phyloP scores from a whole-genome alignment of 495 filamentous ascomycete genomes.

The Hypoxylon perforatum region DNA sequence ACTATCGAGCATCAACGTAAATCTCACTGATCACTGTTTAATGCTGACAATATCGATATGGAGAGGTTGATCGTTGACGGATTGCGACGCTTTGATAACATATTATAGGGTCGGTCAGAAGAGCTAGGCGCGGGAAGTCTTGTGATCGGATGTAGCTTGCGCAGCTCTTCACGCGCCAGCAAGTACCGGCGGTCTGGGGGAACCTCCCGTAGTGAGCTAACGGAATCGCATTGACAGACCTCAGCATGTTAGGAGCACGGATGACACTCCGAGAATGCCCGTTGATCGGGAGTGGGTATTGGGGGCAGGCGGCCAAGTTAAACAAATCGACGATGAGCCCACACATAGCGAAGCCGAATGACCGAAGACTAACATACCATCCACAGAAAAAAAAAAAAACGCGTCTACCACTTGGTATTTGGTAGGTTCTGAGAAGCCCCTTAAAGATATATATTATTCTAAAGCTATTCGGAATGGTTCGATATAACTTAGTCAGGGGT shows the following conservation, averaged over 20 bases:
- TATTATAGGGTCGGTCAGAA: neutral
- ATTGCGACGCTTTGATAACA: neutral
- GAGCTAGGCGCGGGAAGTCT: neutral
- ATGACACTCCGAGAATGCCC: neutral
- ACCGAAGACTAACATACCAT: neutral
- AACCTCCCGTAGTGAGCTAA: neutral
- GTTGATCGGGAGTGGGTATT: neutral
- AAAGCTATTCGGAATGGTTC: neutral
- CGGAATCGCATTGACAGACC: neutral
- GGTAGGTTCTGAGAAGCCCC: neutral
- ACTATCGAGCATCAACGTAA: no score
- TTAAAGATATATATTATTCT: neutral
- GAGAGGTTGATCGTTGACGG: neutral
- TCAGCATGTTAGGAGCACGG: neutral
- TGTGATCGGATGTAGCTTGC: neutral
- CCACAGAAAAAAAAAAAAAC: neutral
- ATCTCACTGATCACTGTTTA: neutral
- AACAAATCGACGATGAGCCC: neutral
- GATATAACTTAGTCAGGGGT: slow-evolving; percentile 47
- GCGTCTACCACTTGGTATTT: neutral
- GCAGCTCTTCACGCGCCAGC: neutral
- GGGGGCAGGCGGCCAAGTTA: neutral
- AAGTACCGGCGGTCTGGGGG: neutral
- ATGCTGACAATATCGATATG: neutral
- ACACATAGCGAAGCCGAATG: no score